Conservation (phyloP, 108 stramenopile species). For the Chaetoceros muelleri region DNA sequence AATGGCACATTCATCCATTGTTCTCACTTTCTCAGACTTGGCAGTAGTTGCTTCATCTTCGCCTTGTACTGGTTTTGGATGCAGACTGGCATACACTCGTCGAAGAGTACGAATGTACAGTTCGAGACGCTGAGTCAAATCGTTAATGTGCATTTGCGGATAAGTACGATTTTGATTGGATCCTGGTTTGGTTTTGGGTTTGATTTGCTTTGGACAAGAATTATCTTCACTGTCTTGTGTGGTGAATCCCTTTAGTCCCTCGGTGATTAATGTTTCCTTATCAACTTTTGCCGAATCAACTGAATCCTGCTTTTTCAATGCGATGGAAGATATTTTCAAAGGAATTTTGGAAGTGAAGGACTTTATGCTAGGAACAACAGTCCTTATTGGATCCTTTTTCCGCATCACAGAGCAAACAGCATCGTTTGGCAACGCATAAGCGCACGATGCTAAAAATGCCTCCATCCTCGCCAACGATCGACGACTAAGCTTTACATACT, state of each 20-base stretch:
- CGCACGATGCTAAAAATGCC: conserved; percentile 61
- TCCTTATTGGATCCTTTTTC: not conserved
- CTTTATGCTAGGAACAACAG: not conserved
- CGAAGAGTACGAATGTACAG: conserved; percentile 55
- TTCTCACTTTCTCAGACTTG: conserved; percentile 4
- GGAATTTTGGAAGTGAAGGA: not conserved
- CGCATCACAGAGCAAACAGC: not conserved
- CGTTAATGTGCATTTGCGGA: conserved; percentile 44
- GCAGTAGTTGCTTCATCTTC: not conserved
- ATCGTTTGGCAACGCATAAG: conserved; percentile 35
- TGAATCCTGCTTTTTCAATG: not conserved
- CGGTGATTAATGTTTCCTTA: no score
- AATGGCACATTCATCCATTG: conserved; percentile 63
- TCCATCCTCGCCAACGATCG: conserved; percentile 64
- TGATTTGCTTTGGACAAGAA: no score
- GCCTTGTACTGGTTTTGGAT: no score
- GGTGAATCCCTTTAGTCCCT: no score
- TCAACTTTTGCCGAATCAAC: conserved; percentile 1
- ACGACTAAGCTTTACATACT: conserved; percentile 27
- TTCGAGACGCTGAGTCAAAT: conserved; percentile 55
- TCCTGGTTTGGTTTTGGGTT: no score
- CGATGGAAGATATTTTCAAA: not conserved
- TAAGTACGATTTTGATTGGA: conserved; percentile 3
- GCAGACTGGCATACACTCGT: conserved; percentile 8
- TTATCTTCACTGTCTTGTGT: no score